These are phyloP conservation scores for Exophiala sideris DNA, from an alignment of 2,329 filamentous ascomycete species.

Conservation along the genomic window DNA sequence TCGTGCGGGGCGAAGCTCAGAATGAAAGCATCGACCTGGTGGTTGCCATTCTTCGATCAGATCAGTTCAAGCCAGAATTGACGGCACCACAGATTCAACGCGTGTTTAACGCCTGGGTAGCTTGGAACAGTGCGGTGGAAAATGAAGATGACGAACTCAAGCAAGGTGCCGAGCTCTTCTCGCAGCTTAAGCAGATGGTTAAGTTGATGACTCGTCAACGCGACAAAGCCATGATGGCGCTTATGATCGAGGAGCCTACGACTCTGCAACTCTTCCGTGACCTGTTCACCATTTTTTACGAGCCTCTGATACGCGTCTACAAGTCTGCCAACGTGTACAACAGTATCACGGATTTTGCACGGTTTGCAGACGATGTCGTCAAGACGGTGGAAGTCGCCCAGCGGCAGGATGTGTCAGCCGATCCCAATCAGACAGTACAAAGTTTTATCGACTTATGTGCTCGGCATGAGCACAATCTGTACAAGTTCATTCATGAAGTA, in stretches of 20 bases:
- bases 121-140: conserved; percentile 92
- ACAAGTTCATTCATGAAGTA: conserved; percentile 98
- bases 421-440: conserved; percentile 97
- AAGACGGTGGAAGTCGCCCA: conserved; percentile 68
- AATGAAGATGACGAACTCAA: conserved; percentile 85
- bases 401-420: conserved; percentile 78
- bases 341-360: conserved; percentile 92
- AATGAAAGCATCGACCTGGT: conserved; percentile 77
- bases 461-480: conserved; percentile 93
- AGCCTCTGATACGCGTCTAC: conserved; percentile 93
- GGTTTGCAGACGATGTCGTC: conserved; percentile 91
- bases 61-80: conserved; percentile 69
- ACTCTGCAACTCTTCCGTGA: conserved; percentile 90
- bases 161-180: conserved; percentile 86
- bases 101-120: conserved; percentile 91
- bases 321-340: conserved; percentile 98
- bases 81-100: conserved; percentile 72
- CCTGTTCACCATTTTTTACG: conserved; percentile 97
- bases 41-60: conserved; percentile 77
- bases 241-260: conserved; percentile 93
- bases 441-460: conserved; percentile 96
- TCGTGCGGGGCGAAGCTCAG: conserved; percentile 69
- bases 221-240: conserved; percentile 96
- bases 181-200: conserved; percentile 87
- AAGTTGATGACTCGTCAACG: conserved; percentile 88